Percentiles rank a stretch among this genome's conserved stretches.
Conservation (phyloP, 148 eudicot genomes). For the Chenopodium formosanum region DNA sequence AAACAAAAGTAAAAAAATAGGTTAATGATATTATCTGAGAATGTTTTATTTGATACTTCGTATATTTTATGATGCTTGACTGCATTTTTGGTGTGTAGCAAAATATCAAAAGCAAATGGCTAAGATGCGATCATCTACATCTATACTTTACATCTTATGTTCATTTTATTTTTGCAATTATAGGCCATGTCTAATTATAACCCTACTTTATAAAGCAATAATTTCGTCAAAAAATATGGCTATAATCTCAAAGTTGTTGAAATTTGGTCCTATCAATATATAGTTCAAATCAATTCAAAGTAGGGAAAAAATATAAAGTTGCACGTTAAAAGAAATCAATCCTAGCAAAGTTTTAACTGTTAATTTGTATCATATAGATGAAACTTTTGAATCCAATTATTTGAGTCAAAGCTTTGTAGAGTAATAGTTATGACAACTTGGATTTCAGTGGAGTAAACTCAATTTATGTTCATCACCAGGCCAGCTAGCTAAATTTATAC, state of each 20-base stretch:
- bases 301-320: background rate
- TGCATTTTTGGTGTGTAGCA: slow-evolving; percentile 9
- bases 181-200: background rate
- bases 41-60: too few relatives aligned
- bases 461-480: background rate
- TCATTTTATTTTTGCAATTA: background rate
- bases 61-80: background rate
- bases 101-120: background rate
- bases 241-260: background rate
- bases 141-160: background rate
- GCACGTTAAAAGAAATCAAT: background rate
- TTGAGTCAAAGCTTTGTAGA: slow-evolving; percentile 12
- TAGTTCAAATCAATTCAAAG: background rate
- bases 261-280: background rate
- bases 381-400: slow-evolving; percentile 28
- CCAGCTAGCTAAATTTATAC: background rate
- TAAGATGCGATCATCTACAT: slow-evolving; percentile 22
- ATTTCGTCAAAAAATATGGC: slow-evolving; percentile 4
- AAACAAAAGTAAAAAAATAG: background rate
- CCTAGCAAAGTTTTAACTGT: background rate
- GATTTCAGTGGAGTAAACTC: background rate
- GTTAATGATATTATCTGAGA: background rate
- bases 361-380: background rate
- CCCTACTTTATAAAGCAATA: slow-evolving; percentile 3
- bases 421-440: slow-evolving; percentile 1